Conservation (phyloP, 192 early-diverging fungal species). For the Mortierella antarctica region DNA sequence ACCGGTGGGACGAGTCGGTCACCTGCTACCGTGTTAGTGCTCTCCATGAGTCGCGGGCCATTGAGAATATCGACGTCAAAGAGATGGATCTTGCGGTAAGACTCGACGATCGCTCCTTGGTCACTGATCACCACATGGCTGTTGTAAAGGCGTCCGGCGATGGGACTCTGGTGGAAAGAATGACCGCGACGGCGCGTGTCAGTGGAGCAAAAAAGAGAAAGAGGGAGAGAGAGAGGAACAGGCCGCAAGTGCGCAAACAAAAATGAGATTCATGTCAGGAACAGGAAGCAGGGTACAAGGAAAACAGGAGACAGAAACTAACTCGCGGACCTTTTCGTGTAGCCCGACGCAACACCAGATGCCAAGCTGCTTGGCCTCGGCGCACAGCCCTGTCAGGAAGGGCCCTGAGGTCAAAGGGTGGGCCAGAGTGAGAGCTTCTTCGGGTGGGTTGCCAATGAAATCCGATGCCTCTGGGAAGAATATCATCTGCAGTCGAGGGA, state of each 20-base stretch:
- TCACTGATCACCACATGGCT: conserved; percentile 74
- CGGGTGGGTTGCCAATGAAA: conserved; percentile 72
- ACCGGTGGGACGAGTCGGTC: conserved; percentile 50
- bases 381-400: conserved; percentile 71
- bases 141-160: conserved; percentile 63
- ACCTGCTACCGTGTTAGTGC: conserved; percentile 53
- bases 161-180: conserved; percentile 29
- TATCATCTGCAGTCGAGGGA: conserved; percentile 62
- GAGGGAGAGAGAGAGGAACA: no score
- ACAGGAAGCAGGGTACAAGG: neutral
- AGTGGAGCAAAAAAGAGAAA: no score
- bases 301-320: neutral
- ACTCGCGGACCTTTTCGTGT: conserved; percentile 68
- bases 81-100: conserved; percentile 84
- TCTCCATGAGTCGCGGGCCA: conserved; percentile 63
- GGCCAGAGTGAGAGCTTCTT: conserved; percentile 62
- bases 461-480: conserved; percentile 90
- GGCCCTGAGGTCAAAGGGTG: conserved; percentile 49
- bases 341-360: conserved; percentile 84
- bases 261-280: neutral
- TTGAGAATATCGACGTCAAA: conserved; percentile 77
- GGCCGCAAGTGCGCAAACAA: no score
- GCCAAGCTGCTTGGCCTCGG: conserved; percentile 64
- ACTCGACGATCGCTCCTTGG: conserved; percentile 62
- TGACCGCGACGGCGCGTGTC: no score